These are phyloP conservation scores for Elongisporangium anandrum DNA, from an alignment of 352 stramenopile genomes.

Conservation along the genomic window DNA sequence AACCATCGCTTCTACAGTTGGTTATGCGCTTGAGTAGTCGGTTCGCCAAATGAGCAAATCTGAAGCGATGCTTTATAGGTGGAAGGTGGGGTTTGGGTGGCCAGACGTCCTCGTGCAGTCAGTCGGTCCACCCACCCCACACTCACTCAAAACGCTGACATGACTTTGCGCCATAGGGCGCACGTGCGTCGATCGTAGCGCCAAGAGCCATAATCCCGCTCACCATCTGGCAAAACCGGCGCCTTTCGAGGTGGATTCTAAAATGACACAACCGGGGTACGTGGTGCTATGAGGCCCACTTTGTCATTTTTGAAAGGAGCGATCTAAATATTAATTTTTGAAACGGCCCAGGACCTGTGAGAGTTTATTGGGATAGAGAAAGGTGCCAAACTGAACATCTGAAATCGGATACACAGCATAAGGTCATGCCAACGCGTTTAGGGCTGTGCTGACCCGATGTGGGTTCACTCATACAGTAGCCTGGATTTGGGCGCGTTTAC, in stretches of 20 bases:
- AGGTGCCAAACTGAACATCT: not conserved
- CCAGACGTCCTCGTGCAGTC: not conserved
- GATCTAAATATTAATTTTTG: not conserved
- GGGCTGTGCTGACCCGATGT: not conserved
- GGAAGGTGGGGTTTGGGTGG: not conserved
- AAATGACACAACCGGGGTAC: not conserved
- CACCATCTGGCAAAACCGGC: not conserved
- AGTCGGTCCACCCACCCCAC: not conserved
- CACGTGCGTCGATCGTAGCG: not conserved
- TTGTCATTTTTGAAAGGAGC: not conserved
- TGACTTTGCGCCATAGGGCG: not conserved
- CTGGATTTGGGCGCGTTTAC: not conserved
- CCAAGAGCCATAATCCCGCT: not conserved
- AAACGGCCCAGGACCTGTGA: not conserved
- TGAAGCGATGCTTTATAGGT: not conserved
- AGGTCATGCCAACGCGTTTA: not conserved
- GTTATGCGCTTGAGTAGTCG: constrained; percentile 14
- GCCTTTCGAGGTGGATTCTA: not conserved
- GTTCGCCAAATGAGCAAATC: not conserved
- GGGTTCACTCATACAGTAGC: not conserved
- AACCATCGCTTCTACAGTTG: constrained; percentile 9
- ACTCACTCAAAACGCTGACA: not conserved
- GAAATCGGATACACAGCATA: not conserved
- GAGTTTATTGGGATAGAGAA: not conserved
- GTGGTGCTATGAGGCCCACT: not conserved